These are phyloP conservation scores for Leishmania martiniquensis DNA, from an alignment of 208 protist species.

Conservation along the genomic window DNA sequence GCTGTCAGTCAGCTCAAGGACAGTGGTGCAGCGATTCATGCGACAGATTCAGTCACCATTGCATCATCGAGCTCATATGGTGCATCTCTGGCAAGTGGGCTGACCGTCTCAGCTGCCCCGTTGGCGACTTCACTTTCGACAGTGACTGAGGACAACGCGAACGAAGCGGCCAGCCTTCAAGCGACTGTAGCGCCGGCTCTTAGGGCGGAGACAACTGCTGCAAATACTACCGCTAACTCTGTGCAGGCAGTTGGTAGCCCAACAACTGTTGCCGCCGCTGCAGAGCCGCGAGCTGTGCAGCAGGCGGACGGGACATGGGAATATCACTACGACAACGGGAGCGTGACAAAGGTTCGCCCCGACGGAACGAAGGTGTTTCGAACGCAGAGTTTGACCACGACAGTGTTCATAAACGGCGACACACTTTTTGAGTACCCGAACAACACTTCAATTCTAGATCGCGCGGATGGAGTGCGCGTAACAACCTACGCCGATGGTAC, in stretches of 20 bases:
- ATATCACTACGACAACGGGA: slow-evolving; percentile 75
- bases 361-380: slow-evolving; percentile 76
- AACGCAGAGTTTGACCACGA: slow-evolving; percentile 62
- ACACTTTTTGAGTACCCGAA: slow-evolving; percentile 85
- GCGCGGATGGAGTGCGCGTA: slow-evolving; percentile 75
- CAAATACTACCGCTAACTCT: background rate
- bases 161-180: background rate
- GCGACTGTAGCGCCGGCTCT: background rate
- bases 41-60: slow-evolving; percentile 48
- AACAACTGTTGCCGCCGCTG: background rate
- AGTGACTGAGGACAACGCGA: background rate
- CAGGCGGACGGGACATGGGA: slow-evolving; percentile 78
- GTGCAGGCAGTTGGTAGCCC: background rate
- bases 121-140: background rate
- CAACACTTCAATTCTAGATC: slow-evolving; percentile 71
- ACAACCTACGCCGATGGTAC: slow-evolving; percentile 81
- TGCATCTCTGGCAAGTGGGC: slow-evolving; percentile 1
- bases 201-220: background rate
- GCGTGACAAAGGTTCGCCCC: slow-evolving; percentile 50
- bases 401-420: slow-evolving; percentile 60
- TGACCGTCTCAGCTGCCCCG: background rate
- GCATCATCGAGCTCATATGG: slow-evolving; percentile 1
- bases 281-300: slow-evolving; percentile 51
- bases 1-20: slow-evolving; percentile 57
- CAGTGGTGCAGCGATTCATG: slow-evolving; percentile 56